These are phyloP conservation scores for Angomonas desouzai DNA, from an alignment of 208 protist genomes.

Conservation along the genomic window DNA sequence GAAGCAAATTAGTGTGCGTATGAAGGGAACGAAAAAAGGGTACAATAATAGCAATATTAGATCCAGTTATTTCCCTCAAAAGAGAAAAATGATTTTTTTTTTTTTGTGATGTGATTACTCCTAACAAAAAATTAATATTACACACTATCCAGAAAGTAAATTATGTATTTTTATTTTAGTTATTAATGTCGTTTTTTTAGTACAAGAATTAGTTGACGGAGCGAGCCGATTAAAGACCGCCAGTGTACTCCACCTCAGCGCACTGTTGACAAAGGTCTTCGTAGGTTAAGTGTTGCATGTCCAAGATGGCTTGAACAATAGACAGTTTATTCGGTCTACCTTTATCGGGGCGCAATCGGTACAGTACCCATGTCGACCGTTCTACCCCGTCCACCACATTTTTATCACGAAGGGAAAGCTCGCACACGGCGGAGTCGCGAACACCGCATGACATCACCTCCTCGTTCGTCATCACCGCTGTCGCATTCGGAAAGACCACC, in stretches of 20 bases:
- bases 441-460: constrained; percentile 16
- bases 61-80: too few relatives aligned
- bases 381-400: constrained; percentile 4
- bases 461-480: constrained; percentile 37
- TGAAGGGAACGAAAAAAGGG: too few relatives aligned
- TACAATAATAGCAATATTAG: too few relatives aligned
- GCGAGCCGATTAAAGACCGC: not conserved
- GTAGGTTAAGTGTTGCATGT: constrained; percentile 68
- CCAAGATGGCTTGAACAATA: constrained; percentile 67
- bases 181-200: constrained; percentile 5
- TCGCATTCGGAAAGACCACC: constrained; percentile 37
- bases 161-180: not conserved
- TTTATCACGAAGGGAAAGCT: constrained; percentile 11
- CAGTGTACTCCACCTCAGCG: constrained; percentile 18
- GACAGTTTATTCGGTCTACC: constrained; percentile 60
- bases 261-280: constrained; percentile 46
- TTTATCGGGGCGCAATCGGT: constrained; percentile 66
- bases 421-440: constrained; percentile 10
- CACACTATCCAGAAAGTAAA: too few relatives aligned
- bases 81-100: too few relatives aligned
- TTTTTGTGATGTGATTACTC: too few relatives aligned
- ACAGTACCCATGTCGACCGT: constrained; percentile 55
- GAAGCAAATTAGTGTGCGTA: too few relatives aligned
- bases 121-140: too few relatives aligned
- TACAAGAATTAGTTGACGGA: not conserved